A percentile compares a stretch with the other conserved stretches of the same genome.
Conservation (phyloP, 2,329 filamentous ascomycete species). For the Nemania abortiva region DNA sequence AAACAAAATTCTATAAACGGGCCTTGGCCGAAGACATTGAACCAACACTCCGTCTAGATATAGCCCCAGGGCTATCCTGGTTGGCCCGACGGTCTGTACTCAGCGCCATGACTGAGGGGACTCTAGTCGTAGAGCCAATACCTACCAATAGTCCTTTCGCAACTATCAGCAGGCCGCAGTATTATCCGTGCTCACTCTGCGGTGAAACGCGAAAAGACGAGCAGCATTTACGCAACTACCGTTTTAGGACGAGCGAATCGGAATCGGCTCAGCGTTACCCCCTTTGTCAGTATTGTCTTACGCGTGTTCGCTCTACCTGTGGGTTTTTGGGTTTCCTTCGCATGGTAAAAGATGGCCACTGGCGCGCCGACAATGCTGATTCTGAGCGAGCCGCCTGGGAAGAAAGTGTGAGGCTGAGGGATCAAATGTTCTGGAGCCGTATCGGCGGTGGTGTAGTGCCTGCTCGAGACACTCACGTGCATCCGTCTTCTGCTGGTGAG, state of each 20-base stretch:
- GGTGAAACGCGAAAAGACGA: slow-evolving; percentile 82
- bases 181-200: slow-evolving; percentile 84
- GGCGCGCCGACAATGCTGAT: slow-evolving; percentile 84
- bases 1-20: slow-evolving; percentile 94
- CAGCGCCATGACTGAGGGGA: slow-evolving; percentile 84
- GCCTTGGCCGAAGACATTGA: slow-evolving; percentile 91
- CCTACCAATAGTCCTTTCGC: slow-evolving; percentile 68
- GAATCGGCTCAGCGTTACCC: slow-evolving; percentile 91
- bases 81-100: slow-evolving; percentile 88
- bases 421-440: slow-evolving; percentile 97
- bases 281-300: slow-evolving; percentile 88
- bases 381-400: slow-evolving; percentile 93
- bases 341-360: slow-evolving; percentile 92
- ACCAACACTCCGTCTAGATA: slow-evolving; percentile 89
- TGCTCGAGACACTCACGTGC: slow-evolving; percentile 53
- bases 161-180: slow-evolving; percentile 64
- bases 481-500: slow-evolving; percentile 45
- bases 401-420: slow-evolving; percentile 87
- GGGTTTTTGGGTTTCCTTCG: slow-evolving; percentile 93
- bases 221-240: slow-evolving; percentile 80
- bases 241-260: slow-evolving; percentile 88
- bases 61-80: slow-evolving; percentile 92
- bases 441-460: slow-evolving; percentile 93
- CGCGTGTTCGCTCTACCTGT: slow-evolving; percentile 85
- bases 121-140: slow-evolving; percentile 89